Conservation (phyloP, 2,329 filamentous ascomycete genomes). For the Magnaporthiopsis incrustans region DNA sequence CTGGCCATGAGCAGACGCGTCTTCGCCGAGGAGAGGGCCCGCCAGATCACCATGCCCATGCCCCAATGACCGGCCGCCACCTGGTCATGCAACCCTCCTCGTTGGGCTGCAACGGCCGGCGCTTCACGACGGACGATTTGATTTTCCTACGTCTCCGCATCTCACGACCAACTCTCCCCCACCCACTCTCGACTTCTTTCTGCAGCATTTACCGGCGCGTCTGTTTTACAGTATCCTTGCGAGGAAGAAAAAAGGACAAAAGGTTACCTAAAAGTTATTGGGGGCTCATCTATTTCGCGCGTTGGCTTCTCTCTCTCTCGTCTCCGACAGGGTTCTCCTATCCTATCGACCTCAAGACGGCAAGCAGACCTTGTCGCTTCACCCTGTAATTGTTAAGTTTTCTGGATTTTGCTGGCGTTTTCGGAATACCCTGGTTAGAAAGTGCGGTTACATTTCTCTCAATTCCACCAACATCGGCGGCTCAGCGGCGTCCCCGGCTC, state of each 20-base stretch:
- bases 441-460: neutral
- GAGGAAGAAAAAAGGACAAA: neutral
- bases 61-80: constrained; percentile 8
- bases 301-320: constrained; percentile 1
- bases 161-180: neutral
- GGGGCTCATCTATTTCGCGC: neutral
- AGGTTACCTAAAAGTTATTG: constrained; percentile 1
- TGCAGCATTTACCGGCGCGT: constrained; percentile 4
- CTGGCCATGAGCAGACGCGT: constrained; percentile 87
- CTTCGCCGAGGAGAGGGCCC: constrained; percentile 81
- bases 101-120: neutral
- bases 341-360: neutral
- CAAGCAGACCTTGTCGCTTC: neutral
- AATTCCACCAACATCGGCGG: neutral
- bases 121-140: neutral
- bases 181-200: neutral
- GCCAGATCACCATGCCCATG: constrained; percentile 28
- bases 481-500: neutral
- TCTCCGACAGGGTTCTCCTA: neutral
- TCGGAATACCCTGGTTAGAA: constrained; percentile 8
- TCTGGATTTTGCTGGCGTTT: constrained; percentile 3
- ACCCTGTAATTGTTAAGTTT: neutral
- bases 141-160: neutral
- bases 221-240: neutral
- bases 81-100: neutral